A percentile compares a stretch with the other conserved stretches of the same genome.
Evolutionary conservation across 2,329 filamentous ascomycete species (phyloP).

Genomic region (Cadophora luteo-olivacea): DNA sequence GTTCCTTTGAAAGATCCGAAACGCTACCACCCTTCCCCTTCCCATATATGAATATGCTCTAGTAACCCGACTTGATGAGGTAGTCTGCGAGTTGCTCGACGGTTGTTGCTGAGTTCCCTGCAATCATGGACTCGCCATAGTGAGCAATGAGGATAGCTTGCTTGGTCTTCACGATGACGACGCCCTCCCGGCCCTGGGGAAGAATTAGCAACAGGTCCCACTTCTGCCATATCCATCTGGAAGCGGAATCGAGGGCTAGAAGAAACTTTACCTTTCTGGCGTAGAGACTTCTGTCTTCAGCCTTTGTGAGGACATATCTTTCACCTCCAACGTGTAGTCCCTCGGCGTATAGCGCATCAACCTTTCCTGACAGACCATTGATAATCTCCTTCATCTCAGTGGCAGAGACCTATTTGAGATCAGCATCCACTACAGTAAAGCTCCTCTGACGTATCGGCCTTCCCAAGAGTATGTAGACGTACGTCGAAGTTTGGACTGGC

Average conservation of each 20-base stretch:
- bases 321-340: conserved; percentile 79
- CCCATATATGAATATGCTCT: conserved; percentile 43
- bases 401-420: conserved; percentile 57
- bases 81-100: conserved; percentile 89
- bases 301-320: conserved; percentile 79
- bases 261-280: conserved; percentile 76
- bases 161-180: conserved; percentile 84
- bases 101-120: conserved; percentile 77
- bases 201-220: conserved; percentile 19
- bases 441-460: background rate
- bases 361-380: conserved; percentile 55
- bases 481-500: conserved; percentile 66
- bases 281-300: conserved; percentile 81
- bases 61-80: conserved; percentile 75
- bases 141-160: conserved; percentile 89
- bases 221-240: background rate
- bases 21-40: conserved; percentile 16
- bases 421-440: conserved; percentile 19
- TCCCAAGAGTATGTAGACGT: conserved; percentile 29
- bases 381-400: conserved; percentile 66
- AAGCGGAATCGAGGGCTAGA: background rate
- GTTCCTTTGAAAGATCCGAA: conserved; percentile 10
- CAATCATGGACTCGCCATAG: conserved; percentile 77
- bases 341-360: conserved; percentile 70
- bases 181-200: conserved; percentile 75